Evolutionary conservation across 78 protist genomes (phyloP).

Genomic region (Dictyostelium brefeldianum): DNA sequence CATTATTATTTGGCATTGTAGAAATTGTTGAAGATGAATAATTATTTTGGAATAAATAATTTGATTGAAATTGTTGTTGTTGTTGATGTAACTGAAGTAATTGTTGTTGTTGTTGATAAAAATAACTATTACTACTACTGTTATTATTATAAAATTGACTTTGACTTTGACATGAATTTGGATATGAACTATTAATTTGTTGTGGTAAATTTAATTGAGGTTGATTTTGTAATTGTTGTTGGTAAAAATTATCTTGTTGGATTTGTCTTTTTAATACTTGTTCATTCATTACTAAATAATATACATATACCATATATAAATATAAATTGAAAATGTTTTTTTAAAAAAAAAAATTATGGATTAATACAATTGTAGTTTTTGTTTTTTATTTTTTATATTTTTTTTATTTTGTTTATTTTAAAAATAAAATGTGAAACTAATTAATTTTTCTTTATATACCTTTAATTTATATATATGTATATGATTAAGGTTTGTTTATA

Average conservation of each 20-base stretch:
- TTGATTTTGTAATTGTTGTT: constrained; percentile 13
- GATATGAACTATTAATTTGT: background rate
- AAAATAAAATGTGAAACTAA: too few species aligned
- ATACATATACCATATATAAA: too few species aligned
- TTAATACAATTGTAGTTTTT: too few species aligned
- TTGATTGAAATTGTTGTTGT: background rate
- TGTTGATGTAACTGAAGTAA: background rate
- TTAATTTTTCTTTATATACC: too few species aligned
- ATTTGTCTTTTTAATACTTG: constrained; percentile 10
- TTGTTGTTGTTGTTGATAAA: background rate
- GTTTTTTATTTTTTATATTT: background rate
- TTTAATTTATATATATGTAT: too few species aligned
- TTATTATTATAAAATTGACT: constrained; percentile 10
- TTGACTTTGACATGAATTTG: background rate
- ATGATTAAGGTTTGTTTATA: too few species aligned
- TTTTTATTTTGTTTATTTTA: background rate
- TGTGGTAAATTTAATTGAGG: constrained; percentile 2
- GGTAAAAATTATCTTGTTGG: background rate
- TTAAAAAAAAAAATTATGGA: background rate
- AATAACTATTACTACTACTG: background rate
- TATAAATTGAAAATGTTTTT: too few species aligned
- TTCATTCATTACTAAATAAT: background rate
- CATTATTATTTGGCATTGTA: constrained; percentile 15
- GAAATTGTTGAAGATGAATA: background rate
- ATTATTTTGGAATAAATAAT: background rate